phyloP scores from a whole-genome alignment of 306 rosid genomes.

The Medicago lupulina region DNA sequence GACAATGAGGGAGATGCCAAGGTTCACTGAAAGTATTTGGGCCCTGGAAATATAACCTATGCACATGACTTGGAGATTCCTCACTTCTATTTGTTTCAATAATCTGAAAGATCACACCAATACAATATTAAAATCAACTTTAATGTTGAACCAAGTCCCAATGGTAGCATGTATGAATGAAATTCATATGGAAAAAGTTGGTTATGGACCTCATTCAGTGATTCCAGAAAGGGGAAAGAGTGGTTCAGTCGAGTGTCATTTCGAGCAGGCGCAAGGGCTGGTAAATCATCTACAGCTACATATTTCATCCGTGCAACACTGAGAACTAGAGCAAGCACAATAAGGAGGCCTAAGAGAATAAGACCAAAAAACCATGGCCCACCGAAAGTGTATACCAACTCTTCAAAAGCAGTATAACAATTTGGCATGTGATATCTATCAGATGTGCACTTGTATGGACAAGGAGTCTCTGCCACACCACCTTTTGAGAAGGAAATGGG shows the following conservation, averaged over 20 bases:
- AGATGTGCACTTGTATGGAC: conserved; percentile 89
- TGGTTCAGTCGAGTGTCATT: conserved; percentile 75
- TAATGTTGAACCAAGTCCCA: conserved; percentile 25
- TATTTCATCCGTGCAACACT: conserved; percentile 93
- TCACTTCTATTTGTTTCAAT: conserved; percentile 93
- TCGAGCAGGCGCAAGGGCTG: conserved; percentile 65
- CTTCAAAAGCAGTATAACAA: conserved; percentile 94
- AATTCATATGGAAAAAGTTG: conserved; percentile 38
- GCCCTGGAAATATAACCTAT: conserved; percentile 94
- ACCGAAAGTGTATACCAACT: conserved; percentile 94
- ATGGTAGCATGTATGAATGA: conserved; percentile 25
- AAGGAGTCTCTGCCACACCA: conserved; percentile 85
- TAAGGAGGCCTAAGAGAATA: conserved; percentile 73
- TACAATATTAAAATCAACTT: conserved; percentile 27
- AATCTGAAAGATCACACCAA: conserved; percentile 64
- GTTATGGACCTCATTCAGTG: conserved; percentile 84
- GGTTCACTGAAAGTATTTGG: conserved; percentile 98
- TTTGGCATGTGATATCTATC: conserved; percentile 97
- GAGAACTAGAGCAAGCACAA: conserved; percentile 82
- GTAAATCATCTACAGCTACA: conserved; percentile 75
- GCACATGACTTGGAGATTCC: conserved; percentile 93
- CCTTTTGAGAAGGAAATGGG: conserved; percentile 57
- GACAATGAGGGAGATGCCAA: conserved; percentile 96
- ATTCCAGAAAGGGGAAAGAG: conserved; percentile 95
- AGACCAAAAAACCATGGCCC: conserved; percentile 94